Percentiles rank a stretch among this genome's conserved stretches.
Evolutionary conservation across 2,329 filamentous ascomycete genomes (phyloP).

Genomic region (Aspergillus pseudoglaucus): DNA sequence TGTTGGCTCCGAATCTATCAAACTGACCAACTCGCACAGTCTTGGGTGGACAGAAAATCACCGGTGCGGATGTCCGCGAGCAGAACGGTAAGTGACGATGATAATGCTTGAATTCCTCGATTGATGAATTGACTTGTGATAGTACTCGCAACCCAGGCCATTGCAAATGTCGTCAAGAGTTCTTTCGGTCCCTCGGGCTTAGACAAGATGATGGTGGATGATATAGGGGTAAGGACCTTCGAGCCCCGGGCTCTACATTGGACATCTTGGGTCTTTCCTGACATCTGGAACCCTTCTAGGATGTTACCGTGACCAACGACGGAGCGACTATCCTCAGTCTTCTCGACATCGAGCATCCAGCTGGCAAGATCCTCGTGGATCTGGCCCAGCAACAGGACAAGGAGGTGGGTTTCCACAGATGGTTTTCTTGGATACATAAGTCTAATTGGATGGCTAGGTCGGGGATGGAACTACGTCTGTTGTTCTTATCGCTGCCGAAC

Average conservation of each 20-base stretch:
- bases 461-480: conserved; percentile 98
- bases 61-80: conserved; percentile 90
- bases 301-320: conserved; percentile 98
- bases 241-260: conserved; percentile 12
- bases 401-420: conserved; percentile 47
- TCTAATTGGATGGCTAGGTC: conserved; percentile 45
- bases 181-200: conserved; percentile 95
- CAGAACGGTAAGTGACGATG: conserved; percentile 66
- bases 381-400: conserved; percentile 98
- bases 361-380: conserved; percentile 96
- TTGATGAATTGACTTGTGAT: conserved; percentile 5
- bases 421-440: not conserved
- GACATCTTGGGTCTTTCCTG: conserved; percentile 2
- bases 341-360: conserved; percentile 94
- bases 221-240: conserved; percentile 69
- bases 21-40: conserved; percentile 48
- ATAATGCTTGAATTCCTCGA: conserved; percentile 2
- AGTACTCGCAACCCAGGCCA: conserved; percentile 93
- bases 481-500: conserved; percentile 92
- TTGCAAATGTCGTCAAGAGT: conserved; percentile 97
- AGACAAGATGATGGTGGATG: conserved; percentile 99
- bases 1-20: conserved; percentile 2
- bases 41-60: conserved; percentile 95
- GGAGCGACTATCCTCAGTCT: conserved; percentile 93
- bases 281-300: conserved; percentile 45